Percentiles rank a stretch among this genome's conserved stretches.
Conservation (phyloP, 257 asterid species). For the Ocimum tenuiflorum region DNA sequence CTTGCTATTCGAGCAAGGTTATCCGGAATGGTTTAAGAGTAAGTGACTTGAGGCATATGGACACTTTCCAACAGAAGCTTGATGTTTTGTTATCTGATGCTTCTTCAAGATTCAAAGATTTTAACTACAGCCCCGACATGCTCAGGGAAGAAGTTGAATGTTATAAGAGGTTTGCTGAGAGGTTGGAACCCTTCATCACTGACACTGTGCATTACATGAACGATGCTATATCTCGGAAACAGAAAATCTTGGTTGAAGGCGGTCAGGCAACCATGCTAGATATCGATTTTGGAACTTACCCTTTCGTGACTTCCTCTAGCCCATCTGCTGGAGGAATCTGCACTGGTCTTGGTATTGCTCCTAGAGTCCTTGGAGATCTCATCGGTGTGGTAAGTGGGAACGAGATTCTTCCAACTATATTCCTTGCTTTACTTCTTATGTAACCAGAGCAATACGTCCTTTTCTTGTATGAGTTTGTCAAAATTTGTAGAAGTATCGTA, state of each 20-base stretch:
- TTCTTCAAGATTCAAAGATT: slow-evolving; percentile 70
- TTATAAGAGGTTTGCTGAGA: slow-evolving; percentile 72
- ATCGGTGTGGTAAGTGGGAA: slow-evolving; percentile 77
- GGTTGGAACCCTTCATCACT: slow-evolving; percentile 75
- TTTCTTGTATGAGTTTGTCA: background rate
- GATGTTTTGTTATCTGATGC: slow-evolving; percentile 78
- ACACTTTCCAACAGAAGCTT: slow-evolving; percentile 83
- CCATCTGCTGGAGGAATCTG: slow-evolving; percentile 99
- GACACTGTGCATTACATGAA: slow-evolving; percentile 87
- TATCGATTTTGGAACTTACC: slow-evolving; percentile 92
- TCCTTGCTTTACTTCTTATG: background rate
- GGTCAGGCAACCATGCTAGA: slow-evolving; percentile 99
- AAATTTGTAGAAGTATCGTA: background rate
- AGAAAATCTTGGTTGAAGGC: slow-evolving; percentile 87
- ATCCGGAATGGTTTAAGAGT: slow-evolving; percentile 89
- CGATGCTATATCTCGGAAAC: slow-evolving; percentile 56
- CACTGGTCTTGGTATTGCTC: slow-evolving; percentile 97
- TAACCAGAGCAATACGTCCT: background rate
- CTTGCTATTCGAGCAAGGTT: slow-evolving; percentile 91
- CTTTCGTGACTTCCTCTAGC: slow-evolving; percentile 90
- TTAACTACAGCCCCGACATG: slow-evolving; percentile 70
- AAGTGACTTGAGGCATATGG: slow-evolving; percentile 94
- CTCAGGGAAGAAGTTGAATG: slow-evolving; percentile 76
- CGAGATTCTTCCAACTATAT: background rate
- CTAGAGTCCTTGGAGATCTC: slow-evolving; percentile 82